Evolutionary conservation across 495 filamentous ascomycete genomes (phyloP).

Genomic region (Lentithecium fluviatile): DNA sequence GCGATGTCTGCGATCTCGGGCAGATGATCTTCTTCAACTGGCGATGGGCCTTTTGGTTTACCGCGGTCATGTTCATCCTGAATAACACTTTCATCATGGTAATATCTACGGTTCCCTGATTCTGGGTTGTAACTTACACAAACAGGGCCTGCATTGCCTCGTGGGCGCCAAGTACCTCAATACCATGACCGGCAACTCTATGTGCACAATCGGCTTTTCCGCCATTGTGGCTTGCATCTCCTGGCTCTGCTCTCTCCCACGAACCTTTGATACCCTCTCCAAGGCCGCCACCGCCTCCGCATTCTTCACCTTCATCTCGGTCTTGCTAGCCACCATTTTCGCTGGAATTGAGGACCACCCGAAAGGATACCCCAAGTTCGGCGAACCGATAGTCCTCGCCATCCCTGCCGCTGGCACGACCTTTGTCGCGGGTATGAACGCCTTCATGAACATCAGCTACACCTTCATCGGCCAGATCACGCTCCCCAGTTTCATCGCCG

Average conservation of each 20-base stretch:
- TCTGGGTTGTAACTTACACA: not conserved
- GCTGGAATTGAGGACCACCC: constrained; percentile 70
- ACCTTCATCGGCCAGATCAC: constrained; percentile 95
- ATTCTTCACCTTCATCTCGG: constrained; percentile 82
- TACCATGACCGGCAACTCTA: constrained; percentile 65
- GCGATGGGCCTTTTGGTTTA: constrained; percentile 77
- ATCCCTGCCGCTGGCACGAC: constrained; percentile 69
- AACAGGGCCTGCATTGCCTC: constrained; percentile 70
- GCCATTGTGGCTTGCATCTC: constrained; percentile 68
- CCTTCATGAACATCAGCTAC: constrained; percentile 87
- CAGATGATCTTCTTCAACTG: constrained; percentile 83
- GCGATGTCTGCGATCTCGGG: constrained; percentile 88
- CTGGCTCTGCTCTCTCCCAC: constrained; percentile 72
- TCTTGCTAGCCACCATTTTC: constrained; percentile 76
- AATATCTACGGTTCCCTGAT: constrained; percentile 8
- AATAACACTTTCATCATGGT: constrained; percentile 89
- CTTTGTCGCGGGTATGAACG: constrained; percentile 74
- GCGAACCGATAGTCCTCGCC: constrained; percentile 61
- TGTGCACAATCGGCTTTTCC: constrained; percentile 73
- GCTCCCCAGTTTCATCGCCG: constrained; percentile 84
- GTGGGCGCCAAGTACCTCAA: constrained; percentile 81
- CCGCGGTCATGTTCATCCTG: constrained; percentile 82
- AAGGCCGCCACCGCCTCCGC: constrained; percentile 73
- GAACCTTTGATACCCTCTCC: constrained; percentile 76
- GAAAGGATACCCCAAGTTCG: constrained; percentile 46